These are phyloP conservation scores for Monilinia fructicola DNA, from an alignment of 2,329 filamentous ascomycete genomes.

Conservation along the genomic window DNA sequence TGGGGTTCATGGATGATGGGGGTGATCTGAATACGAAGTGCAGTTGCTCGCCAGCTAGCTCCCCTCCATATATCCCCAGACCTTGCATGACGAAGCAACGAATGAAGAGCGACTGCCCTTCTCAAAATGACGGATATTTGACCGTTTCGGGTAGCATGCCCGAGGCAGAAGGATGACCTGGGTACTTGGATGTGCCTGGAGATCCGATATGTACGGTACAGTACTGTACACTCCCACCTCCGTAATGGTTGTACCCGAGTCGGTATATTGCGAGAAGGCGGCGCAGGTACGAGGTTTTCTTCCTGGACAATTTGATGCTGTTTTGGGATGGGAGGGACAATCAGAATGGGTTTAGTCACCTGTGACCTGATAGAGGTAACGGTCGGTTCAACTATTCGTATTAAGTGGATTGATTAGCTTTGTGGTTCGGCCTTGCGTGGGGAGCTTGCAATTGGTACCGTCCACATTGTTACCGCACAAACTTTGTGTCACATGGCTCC, in stretches of 20 bases:
- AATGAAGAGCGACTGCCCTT: not conserved
- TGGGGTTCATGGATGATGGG: not conserved
- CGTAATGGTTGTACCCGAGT: too few species aligned
- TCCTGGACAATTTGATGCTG: too few species aligned
- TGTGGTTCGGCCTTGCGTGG: not conserved
- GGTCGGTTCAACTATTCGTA: too few species aligned
- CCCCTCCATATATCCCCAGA: not conserved
- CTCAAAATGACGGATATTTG: not conserved
- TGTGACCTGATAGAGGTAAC: not conserved
- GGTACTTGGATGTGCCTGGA: not conserved
- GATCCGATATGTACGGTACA: not conserved
- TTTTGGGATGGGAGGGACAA: too few species aligned
- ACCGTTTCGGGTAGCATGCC: not conserved
- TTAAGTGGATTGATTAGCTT: not conserved
- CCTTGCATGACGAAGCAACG: not conserved
- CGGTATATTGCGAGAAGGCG: too few species aligned
- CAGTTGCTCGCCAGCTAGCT: not conserved
- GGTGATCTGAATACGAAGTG: slow-evolving; percentile 12
- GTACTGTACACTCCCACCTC: too few species aligned
- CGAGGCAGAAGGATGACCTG: not conserved
- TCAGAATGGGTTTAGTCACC: too few species aligned
- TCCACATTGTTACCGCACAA: not conserved
- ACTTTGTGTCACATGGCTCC: not conserved
- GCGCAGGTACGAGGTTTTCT: too few species aligned
- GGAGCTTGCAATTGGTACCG: too few species aligned